Evolutionary conservation across 192 early-diverging fungal species (phyloP), one percentile per base, ranked within the genome.

Genomic region (Linderina pennispora): DNA sequence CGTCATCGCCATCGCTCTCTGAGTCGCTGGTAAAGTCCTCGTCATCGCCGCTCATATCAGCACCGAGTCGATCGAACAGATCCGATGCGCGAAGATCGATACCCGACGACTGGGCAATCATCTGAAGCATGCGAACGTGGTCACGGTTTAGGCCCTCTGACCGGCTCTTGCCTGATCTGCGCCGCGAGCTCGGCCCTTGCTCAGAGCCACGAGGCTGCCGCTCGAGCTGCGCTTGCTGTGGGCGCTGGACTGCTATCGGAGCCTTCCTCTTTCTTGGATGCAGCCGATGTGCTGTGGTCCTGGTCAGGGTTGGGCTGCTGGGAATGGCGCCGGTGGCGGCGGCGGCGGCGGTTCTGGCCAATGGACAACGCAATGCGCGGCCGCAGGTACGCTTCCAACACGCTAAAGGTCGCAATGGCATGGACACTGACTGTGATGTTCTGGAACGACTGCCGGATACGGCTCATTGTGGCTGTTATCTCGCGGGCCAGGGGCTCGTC

Each of bases 331-430:
- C n/a, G n/a, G n/a, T n/a, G n/a, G n/a, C n/a, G n/a, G n/a, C 15
- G 11, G 19, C 23, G 38, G 31, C 40, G 38, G 1, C 10, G 15
- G 47, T 17, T 22, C 7, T 15, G 40, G 19, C 48, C 32, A 11
- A 44, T 33, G 13, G 37, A 54, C 1, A 62, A 67, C 36, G 58
- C 76, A 39, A 89, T 46, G 8, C 84, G 73, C 3, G 77, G 70
- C 10, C 80, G 79, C 15, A 95, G 56, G 40, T 89, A 95, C 15
- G 90, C 83, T 48, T 94, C 89, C 9, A 95, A 43, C 1, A 80
- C 79, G 18, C 79, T 73, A 59, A 91, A 89, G 0, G 88, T 87
- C 4, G 88, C 86, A 7, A 95, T 74, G 5, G 92, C 90, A 58
- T 95, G 91, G 16, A 94, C 82, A 10, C 82, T 83, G 7, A 95